A percentile compares a stretch with the other conserved stretches of the same genome.
Conservation (phyloP, 768 basidiomycete genomes). For the Galerina marginata region DNA sequence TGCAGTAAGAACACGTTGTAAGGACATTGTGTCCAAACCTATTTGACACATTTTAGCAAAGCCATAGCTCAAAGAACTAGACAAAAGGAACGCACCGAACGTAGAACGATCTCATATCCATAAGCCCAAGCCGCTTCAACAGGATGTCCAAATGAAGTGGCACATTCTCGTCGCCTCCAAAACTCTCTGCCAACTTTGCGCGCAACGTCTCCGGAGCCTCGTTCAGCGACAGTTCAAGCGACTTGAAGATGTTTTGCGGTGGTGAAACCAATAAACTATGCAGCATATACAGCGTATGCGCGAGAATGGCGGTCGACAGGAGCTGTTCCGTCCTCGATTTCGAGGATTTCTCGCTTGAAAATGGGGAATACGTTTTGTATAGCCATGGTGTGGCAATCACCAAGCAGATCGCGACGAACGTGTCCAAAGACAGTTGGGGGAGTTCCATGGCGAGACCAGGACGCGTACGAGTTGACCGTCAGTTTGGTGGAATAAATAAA, state of each 20-base stretch:
- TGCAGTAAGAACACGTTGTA: conserved; percentile 69
- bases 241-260: conserved; percentile 67
- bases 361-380: conserved; percentile 22
- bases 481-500: not conserved
- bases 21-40: conserved; percentile 76
- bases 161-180: conserved; percentile 43
- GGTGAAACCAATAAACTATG: conserved; percentile 49
- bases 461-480: not conserved
- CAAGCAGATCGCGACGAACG: conserved; percentile 24
- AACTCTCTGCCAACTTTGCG: conserved; percentile 44
- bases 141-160: conserved; percentile 56
- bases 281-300: conserved; percentile 57
- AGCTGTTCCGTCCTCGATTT: conserved; percentile 16
- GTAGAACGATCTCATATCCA: conserved; percentile 63
- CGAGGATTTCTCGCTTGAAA: conserved; percentile 11
- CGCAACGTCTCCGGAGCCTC: conserved; percentile 59
- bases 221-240: conserved; percentile 59
- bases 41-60: not conserved
- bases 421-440: conserved; percentile 27
- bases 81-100: conserved; percentile 49
- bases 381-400: conserved; percentile 33
- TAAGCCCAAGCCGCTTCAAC: conserved; percentile 57
- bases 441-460: conserved; percentile 18
- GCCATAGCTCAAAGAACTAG: not conserved
- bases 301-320: conserved; percentile 44